A percentile compares a stretch with the other conserved stretches of the same genome.
These are phyloP conservation scores for Edaphochlamys debaryana DNA, from an alignment of 139 green algal species.

Conservation along the genomic window DNA sequence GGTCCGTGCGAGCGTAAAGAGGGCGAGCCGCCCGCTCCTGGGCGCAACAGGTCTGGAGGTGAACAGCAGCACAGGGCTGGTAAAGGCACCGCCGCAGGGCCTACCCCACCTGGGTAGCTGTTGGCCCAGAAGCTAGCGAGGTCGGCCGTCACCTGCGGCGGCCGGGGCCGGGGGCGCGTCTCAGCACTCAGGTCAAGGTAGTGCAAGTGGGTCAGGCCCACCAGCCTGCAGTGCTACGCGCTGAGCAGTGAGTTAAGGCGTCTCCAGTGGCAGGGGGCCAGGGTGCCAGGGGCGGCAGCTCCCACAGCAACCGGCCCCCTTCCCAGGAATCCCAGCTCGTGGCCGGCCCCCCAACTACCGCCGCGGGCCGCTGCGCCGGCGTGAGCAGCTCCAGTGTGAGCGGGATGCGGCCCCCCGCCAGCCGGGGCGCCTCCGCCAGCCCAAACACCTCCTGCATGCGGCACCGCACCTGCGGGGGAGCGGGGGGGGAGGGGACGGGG, in stretches of 20 bases:
- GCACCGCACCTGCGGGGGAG: background rate
- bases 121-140: conserved; percentile 62
- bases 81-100: too few relatives aligned
- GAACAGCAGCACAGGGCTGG: too few relatives aligned
- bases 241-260: too few relatives aligned
- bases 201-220: background rate
- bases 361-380: conserved; percentile 51
- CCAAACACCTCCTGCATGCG: conserved; percentile 66
- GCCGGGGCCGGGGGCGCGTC: background rate
- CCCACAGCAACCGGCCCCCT: too few relatives aligned
- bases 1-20: too few relatives aligned
- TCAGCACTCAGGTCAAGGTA: background rate
- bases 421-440: conserved; percentile 49
- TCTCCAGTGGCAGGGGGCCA: background rate
- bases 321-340: too few relatives aligned
- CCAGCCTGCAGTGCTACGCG: background rate
- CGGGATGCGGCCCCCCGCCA: conserved; percentile 54
- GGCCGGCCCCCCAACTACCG: conserved; percentile 35
- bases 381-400: conserved; percentile 65
- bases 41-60: too few relatives aligned
- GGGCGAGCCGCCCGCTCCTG: too few relatives aligned
- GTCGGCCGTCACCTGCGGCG: conserved; percentile 57
- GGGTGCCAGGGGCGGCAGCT: too few relatives aligned
- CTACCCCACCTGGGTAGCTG: too few relatives aligned
- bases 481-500: too few relatives aligned